A percentile compares a stretch with the other conserved stretches of the same genome.
Evolutionary conservation across 768 basidiomycete genomes (phyloP).

Genomic region (Chalciporus chontae): DNA sequence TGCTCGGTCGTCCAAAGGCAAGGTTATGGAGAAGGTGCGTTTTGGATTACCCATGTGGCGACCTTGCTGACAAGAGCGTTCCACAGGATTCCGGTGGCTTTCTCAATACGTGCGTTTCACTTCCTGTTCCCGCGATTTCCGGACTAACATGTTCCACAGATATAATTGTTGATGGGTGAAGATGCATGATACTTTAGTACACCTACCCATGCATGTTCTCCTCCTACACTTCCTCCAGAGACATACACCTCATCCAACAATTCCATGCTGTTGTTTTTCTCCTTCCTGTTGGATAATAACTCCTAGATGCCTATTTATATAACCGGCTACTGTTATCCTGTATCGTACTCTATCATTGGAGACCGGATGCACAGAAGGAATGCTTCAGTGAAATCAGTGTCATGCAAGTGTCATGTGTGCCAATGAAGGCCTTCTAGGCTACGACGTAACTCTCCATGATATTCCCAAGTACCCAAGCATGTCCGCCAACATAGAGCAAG

Average conservation of each 20-base stretch:
- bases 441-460: constrained; percentile 50
- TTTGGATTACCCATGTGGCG: background rate
- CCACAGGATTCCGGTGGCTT: constrained; percentile 85
- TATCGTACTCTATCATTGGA: background rate
- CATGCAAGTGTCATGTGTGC: background rate
- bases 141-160: constrained; percentile 18
- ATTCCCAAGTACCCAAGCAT: constrained; percentile 74
- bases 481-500: constrained; percentile 67
- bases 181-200: constrained; percentile 13
- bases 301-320: constrained; percentile 23
- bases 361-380: background rate
- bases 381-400: background rate
- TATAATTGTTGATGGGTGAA: constrained; percentile 18
- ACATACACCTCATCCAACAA: constrained; percentile 7
- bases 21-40: constrained; percentile 91
- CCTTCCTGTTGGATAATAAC: constrained; percentile 7
- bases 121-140: background rate
- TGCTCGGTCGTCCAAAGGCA: constrained; percentile 99
- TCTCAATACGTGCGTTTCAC: constrained; percentile 83
- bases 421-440: background rate
- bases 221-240: constrained; percentile 11
- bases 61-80: constrained; percentile 4
- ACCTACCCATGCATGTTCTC: constrained; percentile 21
- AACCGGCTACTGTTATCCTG: background rate
- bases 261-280: constrained; percentile 15